phyloP scores from a whole-genome alignment of 371 early-diverging fungal genomes.

The Coemansia linderi region DNA sequence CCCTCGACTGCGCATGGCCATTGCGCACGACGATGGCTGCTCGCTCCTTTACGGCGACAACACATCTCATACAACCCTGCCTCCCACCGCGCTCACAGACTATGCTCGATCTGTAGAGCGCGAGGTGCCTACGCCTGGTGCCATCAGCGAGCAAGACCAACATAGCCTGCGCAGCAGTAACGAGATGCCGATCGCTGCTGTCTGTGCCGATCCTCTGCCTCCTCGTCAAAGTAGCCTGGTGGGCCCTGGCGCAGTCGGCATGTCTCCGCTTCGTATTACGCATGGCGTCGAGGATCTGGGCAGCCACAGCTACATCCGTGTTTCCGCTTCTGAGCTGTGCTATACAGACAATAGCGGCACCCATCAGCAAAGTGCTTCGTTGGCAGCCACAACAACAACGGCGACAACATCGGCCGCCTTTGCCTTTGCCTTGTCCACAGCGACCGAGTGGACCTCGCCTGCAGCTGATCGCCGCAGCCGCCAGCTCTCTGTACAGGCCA shows the following conservation, averaged over 20 bases:
- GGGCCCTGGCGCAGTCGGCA: not conserved
- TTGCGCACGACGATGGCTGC: slow-evolving; percentile 9
- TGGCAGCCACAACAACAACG: not conserved
- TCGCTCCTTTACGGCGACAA: slow-evolving; percentile 2
- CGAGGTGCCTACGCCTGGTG: slow-evolving; percentile 4
- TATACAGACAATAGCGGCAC: slow-evolving; percentile 8
- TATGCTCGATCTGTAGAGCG: not conserved
- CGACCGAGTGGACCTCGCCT: slow-evolving; percentile 8
- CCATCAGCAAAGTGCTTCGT: not conserved
- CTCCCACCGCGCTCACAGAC: not conserved
- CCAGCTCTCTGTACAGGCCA: slow-evolving; percentile 4
- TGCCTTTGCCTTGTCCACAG: slow-evolving; percentile 5
- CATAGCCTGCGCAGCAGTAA: slow-evolving; percentile 11
- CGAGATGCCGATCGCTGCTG: not conserved
- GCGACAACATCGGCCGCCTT: not conserved
- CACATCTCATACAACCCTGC: slow-evolving; percentile 1
- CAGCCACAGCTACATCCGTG: not conserved
- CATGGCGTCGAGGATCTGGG: not conserved
- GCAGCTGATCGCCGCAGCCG: slow-evolving; percentile 11
- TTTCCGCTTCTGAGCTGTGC: not conserved
- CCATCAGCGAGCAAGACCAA: not conserved
- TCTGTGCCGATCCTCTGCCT: slow-evolving; percentile 8
- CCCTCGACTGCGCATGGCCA: slow-evolving; percentile 24
- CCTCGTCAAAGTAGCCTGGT: slow-evolving; percentile 5
- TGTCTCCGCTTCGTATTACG: not conserved